Percentiles rank a stretch among this genome's conserved stretches.
Conservation (phyloP, 441 rosid genomes). For the Eutrema salsugineum region DNA sequence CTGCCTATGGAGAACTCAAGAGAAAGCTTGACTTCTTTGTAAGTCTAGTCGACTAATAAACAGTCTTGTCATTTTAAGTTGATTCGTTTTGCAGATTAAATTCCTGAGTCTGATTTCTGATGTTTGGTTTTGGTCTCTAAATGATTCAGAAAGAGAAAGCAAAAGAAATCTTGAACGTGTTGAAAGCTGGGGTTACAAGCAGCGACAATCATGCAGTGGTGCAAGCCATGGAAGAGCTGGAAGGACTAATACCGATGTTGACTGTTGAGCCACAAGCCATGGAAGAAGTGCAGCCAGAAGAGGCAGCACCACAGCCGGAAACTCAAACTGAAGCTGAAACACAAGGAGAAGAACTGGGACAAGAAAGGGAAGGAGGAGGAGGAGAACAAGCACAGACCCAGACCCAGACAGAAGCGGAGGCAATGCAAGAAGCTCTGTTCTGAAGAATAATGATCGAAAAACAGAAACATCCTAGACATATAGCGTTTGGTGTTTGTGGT, state of each 20-base stretch:
- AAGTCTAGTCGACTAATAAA: conserved; percentile 2
- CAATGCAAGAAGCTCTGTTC: conserved; percentile 20
- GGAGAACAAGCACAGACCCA: not conserved
- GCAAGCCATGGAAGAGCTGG: conserved; percentile 57
- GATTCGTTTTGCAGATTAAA: not conserved
- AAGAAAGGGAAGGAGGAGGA: not conserved
- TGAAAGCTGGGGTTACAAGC: conserved; percentile 44
- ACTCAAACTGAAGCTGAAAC: not conserved
- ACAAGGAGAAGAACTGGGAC: not conserved
- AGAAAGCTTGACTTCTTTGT: conserved; percentile 22
- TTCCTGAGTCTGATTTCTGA: not conserved
- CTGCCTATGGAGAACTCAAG: conserved; percentile 12
- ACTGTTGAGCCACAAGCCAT: conserved; percentile 35
- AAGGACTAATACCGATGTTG: conserved; percentile 43
- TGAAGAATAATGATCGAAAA: not conserved
- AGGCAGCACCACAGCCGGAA: not conserved
- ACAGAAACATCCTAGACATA: conserved; percentile 15
- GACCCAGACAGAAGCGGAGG: conserved; percentile 16
- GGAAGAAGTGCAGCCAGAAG: conserved; percentile 34
- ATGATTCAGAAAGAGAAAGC: conserved; percentile 56
- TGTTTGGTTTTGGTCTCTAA: not conserved
- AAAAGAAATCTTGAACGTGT: conserved; percentile 40
- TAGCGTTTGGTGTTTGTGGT: conserved; percentile 11
- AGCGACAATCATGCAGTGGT: conserved; percentile 29
- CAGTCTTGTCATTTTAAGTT: not conserved